Evolutionary conservation across 371 early-diverging fungal species (phyloP).

Genomic region (Circinella umbellata): DNA sequence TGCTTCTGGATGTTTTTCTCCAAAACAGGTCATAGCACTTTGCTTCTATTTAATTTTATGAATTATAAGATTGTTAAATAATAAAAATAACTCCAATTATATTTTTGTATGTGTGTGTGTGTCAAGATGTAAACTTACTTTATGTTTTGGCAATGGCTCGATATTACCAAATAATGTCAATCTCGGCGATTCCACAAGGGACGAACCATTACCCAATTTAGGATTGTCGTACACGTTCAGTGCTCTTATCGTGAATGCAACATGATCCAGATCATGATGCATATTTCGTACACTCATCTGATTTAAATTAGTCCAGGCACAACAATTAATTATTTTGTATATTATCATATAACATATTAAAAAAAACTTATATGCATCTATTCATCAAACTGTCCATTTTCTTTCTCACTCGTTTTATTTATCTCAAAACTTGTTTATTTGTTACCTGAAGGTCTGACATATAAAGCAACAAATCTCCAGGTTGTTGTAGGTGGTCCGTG

Average conservation of each 20-base stretch:
- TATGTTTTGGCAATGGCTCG: background rate
- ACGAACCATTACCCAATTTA: slow-evolving; percentile 23
- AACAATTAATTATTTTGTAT: too few relatives aligned
- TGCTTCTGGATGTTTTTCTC: slow-evolving; percentile 52
- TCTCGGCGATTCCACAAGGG: slow-evolving; percentile 54
- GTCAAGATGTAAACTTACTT: slow-evolving; percentile 7
- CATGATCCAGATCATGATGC: slow-evolving; percentile 25
- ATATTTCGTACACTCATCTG: slow-evolving; percentile 51
- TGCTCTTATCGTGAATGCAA: slow-evolving; percentile 39
- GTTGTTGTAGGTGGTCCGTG: slow-evolving; percentile 18
- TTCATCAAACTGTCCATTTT: background rate
- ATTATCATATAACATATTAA: background rate
- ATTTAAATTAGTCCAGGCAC: too few relatives aligned
- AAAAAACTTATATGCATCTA: background rate
- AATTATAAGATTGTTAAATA: too few relatives aligned
- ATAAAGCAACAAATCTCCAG: slow-evolving; percentile 50
- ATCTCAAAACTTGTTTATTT: slow-evolving; percentile 11
- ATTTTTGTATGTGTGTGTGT: too few relatives aligned
- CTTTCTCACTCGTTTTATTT: background rate
- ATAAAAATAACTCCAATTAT: too few relatives aligned
- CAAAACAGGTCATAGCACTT: slow-evolving; percentile 37
- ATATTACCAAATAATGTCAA: slow-evolving; percentile 54
- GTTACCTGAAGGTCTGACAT: slow-evolving; percentile 49
- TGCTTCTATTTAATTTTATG: slow-evolving; percentile 20
- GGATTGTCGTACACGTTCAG: slow-evolving; percentile 38